Base-by-base conservation (phyloP, 2,329 filamentous ascomycete genomes). In the Xylariaceae sp. region DNA sequence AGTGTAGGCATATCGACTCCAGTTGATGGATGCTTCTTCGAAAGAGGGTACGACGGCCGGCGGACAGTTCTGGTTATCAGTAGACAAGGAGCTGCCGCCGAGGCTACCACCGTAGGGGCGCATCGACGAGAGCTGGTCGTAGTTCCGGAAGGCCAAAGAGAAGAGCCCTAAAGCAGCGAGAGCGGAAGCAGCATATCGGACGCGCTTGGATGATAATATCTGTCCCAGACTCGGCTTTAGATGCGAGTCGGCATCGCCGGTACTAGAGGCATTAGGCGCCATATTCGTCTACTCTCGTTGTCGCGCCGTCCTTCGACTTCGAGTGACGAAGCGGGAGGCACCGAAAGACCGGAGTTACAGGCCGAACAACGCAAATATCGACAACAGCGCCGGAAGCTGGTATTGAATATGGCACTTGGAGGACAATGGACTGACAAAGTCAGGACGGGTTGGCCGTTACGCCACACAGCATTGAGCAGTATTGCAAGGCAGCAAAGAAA, bases 1-100 rank as follows among this genome's bases (percentile, higher is more conserved):
- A 1, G 70, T 69, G 51, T 78, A 77, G 1, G 75, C 76, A 45
- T 71, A 77, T 42, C 60, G 63, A 2, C 65, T 67, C 73, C 73
- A 76, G 57, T 75, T 62, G 22, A 71, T 55, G 6, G 64, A 54
- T 11, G 50, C 45, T 15, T 48, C 53, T n/a, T 63, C 57, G 47
- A 55, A 53, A 1, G 57, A 27, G 15, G 60, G 60, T 6, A 60
- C 49, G 22, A 57, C 54, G 6, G 60, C 58, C 12, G 57, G 50
- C 15, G 58, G 54, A 35, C 62, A 65, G 30, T 62, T 46, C 11
- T 51, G 42, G 14, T 55, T 45, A 32, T 39, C 36, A 11, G 51
- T 31, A 9, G 42, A 35, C 17, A 44, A 30, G 11, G 52, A 42
- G 15, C 49, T 44, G 41, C 15, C 39, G 18, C 47, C 43, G 35